A percentile compares a stretch with the other conserved stretches of the same genome.
These are phyloP conservation scores for Pythium oligandrum DNA, from an alignment of 352 stramenopile genomes.

Conservation along the genomic window DNA sequence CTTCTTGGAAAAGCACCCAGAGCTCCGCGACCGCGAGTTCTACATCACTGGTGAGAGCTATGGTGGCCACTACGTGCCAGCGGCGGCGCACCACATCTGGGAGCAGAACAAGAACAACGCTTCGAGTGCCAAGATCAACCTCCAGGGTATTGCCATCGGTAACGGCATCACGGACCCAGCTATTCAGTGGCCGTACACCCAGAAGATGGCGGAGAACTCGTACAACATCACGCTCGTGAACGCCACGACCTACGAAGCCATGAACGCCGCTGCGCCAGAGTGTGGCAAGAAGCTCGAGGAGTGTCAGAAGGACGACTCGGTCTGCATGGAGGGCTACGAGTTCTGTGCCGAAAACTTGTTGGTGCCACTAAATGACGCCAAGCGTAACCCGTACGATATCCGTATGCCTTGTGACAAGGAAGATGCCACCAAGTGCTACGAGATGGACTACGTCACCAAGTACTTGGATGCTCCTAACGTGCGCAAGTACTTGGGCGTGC, in stretches of 20 bases:
- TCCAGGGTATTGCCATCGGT: conserved; percentile 58
- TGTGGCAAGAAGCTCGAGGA: too few relatives aligned
- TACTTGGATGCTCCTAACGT: conserved; percentile 14
- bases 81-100: conserved; percentile 42
- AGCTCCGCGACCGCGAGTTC: conserved; percentile 44
- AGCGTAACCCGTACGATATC: too few relatives aligned
- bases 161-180: conserved; percentile 51
- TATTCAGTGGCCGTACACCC: conserved; percentile 35
- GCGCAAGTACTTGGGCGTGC: conserved; percentile 33
- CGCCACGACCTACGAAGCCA: too few relatives aligned
- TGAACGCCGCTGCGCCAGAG: too few relatives aligned
- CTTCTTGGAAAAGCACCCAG: conserved; percentile 56
- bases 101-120: conserved; percentile 30
- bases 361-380: too few relatives aligned
- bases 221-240: too few relatives aligned
- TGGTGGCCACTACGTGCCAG: conserved; percentile 59
- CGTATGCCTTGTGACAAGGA: too few relatives aligned
- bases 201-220: conserved; percentile 30
- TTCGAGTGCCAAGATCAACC: conserved; percentile 22
- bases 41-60: conserved; percentile 76
- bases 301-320: too few relatives aligned
- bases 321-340: too few relatives aligned
- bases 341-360: too few relatives aligned
- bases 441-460: too few relatives aligned
- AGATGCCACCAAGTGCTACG: too few relatives aligned